Percentiles rank a stretch among this genome's conserved stretches.
These are phyloP conservation scores for Vitis hybrid DNA, from an alignment of 177 flowering plant genomes.

Conservation along the genomic window DNA sequence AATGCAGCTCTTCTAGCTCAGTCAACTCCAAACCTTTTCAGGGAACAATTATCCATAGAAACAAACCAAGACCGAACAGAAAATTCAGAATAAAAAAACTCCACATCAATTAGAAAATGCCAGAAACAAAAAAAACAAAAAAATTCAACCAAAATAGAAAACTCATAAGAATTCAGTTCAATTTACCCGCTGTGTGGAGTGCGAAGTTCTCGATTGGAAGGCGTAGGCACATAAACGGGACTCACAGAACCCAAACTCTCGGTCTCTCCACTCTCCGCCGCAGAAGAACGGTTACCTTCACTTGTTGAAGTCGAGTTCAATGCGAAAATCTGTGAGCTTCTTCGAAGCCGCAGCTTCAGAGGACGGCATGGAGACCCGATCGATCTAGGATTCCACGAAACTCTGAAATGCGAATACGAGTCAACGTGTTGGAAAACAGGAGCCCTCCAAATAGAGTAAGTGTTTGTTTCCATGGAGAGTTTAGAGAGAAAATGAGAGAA, in stretches of 20 bases:
- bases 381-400: neutral
- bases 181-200: slow-evolving; percentile 98
- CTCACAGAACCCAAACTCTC: slow-evolving; percentile 21
- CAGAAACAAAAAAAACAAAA: no score
- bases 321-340: neutral
- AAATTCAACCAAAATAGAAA: neutral
- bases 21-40: no score
- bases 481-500: neutral
- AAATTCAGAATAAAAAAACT: no score
- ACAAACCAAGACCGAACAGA: no score
- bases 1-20: no score
- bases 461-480: slow-evolving; percentile 9
- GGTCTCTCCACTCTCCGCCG: neutral
- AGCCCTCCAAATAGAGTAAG: slow-evolving; percentile 2
- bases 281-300: neutral
- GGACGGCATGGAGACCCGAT: neutral
- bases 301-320: neutral
- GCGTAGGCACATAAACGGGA: slow-evolving; percentile 72
- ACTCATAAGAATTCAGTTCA: neutral
- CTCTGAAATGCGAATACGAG: neutral
- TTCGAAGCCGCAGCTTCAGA: slow-evolving; percentile 1
- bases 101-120: no score
- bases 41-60: no score
- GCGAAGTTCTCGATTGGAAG: slow-evolving; percentile 63
- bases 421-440: slow-evolving; percentile 4